Percentiles rank a stretch among this genome's conserved stretches.
These are phyloP conservation scores for Coemansia sp. DNA, from an alignment of 192 early-diverging fungal species.

Conservation along the genomic window DNA sequence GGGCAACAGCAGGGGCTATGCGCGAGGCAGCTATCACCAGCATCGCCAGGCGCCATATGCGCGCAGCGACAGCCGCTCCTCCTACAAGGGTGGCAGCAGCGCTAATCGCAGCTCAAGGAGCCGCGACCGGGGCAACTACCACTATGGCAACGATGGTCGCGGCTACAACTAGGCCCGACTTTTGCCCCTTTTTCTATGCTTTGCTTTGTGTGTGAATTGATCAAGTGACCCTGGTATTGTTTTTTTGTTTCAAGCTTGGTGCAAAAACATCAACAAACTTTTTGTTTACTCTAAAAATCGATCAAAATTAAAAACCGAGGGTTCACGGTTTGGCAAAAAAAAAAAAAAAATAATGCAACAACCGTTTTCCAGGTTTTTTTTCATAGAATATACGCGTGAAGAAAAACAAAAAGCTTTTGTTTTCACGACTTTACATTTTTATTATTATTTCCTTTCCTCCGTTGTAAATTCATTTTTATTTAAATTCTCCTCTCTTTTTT, in stretches of 20 bases:
- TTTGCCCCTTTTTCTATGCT: too few relatives aligned
- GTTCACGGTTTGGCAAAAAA: neutral
- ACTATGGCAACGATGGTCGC: neutral
- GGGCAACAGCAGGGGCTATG: constrained; percentile 12
- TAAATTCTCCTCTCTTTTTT: constrained; percentile 5
- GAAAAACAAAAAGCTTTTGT: neutral
- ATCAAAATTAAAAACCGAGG: neutral
- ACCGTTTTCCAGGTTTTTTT: neutral
- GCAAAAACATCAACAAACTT: neutral
- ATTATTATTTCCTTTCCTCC: neutral
- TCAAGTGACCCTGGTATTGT: neutral
- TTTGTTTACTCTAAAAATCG: neutral
- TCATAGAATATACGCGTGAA: neutral
- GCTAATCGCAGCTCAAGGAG: neutral
- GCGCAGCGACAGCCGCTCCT: constrained; percentile 13
- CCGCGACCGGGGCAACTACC: neutral
- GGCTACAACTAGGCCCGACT: constrained; percentile 1
- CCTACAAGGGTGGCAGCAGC: constrained; percentile 1
- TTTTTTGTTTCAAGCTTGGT: neutral
- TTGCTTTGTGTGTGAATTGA: neutral
- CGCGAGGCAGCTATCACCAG: constrained; percentile 11
- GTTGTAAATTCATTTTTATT: neutral
- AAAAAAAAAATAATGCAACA: too few relatives aligned
- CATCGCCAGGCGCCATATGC: constrained; percentile 40
- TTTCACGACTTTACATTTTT: constrained; percentile 3